Conservation (phyloP, 1,139 yeast genomes). For the Spencermartinsiella ligniputridi region DNA sequence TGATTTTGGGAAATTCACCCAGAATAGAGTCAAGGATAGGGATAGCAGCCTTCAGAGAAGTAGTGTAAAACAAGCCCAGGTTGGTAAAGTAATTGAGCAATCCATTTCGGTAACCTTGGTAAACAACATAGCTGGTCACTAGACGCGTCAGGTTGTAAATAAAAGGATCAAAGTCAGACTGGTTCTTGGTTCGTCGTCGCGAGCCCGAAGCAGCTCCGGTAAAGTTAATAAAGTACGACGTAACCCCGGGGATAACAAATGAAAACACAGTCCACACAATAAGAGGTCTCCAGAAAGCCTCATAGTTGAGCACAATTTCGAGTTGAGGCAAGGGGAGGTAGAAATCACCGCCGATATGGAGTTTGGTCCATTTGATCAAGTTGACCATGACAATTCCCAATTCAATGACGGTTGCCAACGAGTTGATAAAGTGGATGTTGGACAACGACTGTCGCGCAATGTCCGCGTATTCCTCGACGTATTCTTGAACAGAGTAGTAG, state of each 20-base stretch:
- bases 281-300: slow-evolving; percentile 30
- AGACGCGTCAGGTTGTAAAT: slow-evolving; percentile 51
- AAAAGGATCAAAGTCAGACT: slow-evolving; percentile 46
- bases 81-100: slow-evolving; percentile 1
- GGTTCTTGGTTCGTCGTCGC: slow-evolving; percentile 9
- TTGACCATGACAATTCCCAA: slow-evolving; percentile 12
- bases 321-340: slow-evolving; percentile 12
- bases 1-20: slow-evolving; percentile 34
- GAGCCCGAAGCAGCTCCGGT: slow-evolving; percentile 14
- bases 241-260: slow-evolving; percentile 40
- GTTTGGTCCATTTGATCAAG: slow-evolving; percentile 12
- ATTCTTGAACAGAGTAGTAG: slow-evolving; percentile 4
- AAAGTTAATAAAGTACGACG: slow-evolving; percentile 31
- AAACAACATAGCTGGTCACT: slow-evolving; percentile 42
- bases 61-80: neutral
- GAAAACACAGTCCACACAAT: slow-evolving; percentile 32
- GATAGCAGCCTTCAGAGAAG: slow-evolving; percentile 8
- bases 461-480: slow-evolving; percentile 2
- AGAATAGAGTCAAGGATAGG: slow-evolving; percentile 24
- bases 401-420: slow-evolving; percentile 18
- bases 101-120: slow-evolving; percentile 12
- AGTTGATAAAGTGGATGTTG: slow-evolving; percentile 11
- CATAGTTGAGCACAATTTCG: slow-evolving; percentile 16
- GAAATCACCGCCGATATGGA: slow-evolving; percentile 3
- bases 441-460: slow-evolving; percentile 1